phyloP scores from a whole-genome alignment of 805 yeast species.

The Starmerella vitae region DNA sequence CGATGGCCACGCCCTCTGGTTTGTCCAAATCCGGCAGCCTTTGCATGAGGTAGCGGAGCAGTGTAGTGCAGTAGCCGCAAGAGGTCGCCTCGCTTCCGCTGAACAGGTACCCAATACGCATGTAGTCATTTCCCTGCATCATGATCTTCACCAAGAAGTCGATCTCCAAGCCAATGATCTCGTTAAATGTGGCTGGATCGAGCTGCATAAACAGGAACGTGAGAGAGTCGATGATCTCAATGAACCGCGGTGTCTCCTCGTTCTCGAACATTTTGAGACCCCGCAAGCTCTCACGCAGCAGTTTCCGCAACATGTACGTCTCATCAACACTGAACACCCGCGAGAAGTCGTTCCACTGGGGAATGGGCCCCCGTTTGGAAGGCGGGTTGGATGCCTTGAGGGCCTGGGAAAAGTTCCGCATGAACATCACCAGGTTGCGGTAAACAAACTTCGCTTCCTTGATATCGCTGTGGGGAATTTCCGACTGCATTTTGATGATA shows the following conservation, averaged over 20 bases:
- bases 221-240: constrained; percentile 88
- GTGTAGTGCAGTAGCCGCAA: constrained; percentile 74
- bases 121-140: constrained; percentile 67
- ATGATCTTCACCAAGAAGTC: constrained; percentile 64
- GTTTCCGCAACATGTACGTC: constrained; percentile 54
- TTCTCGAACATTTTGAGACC: constrained; percentile 65
- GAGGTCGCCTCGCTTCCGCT: constrained; percentile 90
- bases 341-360: constrained; percentile 72
- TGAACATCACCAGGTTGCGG: constrained; percentile 76
- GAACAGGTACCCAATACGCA: constrained; percentile 88
- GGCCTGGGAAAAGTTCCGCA: constrained; percentile 81
- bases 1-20: constrained; percentile 58
- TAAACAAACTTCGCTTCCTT: constrained; percentile 81
- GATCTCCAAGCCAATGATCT: constrained; percentile 69
- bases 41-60: constrained; percentile 62
- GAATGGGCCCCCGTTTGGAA: constrained; percentile 31
- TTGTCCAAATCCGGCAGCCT: constrained; percentile 70
- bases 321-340: constrained; percentile 63
- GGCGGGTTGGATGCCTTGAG: constrained; percentile 83
- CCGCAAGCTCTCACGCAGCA: constrained; percentile 72
- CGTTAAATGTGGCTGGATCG: constrained; percentile 92
- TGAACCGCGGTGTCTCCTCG: constrained; percentile 53
- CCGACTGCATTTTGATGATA: constrained; percentile 40
- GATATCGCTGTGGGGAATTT: constrained; percentile 45
- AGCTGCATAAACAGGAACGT: constrained; percentile 88